Conservation (phyloP, 352 stramenopile genomes). For the Phytophthora uliginosa region DNA sequence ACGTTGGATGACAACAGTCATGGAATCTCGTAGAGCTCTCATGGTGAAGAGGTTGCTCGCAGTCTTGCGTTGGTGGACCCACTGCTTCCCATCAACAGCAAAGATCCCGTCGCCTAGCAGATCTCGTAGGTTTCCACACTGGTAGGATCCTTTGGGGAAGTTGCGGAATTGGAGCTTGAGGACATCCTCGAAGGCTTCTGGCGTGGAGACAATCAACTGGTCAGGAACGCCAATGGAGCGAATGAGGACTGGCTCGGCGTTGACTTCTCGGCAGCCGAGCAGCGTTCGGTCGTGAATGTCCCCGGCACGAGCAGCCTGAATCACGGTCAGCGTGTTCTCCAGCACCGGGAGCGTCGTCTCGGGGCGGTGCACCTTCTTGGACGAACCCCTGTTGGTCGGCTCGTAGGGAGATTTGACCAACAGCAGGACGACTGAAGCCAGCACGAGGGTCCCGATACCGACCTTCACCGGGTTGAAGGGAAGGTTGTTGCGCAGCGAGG, state of each 20-base stretch:
- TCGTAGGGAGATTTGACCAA: not conserved
- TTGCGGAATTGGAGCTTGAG: constrained; percentile 65
- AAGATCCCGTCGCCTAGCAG: constrained; percentile 79
- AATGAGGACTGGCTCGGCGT: constrained; percentile 29
- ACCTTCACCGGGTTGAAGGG: not conserved
- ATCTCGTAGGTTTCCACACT: constrained; percentile 43
- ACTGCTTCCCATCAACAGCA: constrained; percentile 55
- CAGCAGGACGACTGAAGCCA: not conserved
- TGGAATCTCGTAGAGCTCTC: constrained; percentile 44
- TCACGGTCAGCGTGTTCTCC: constrained; percentile 44
- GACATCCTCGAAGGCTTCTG: constrained; percentile 51
- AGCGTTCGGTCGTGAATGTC: constrained; percentile 44
- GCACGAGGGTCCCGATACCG: not conserved
- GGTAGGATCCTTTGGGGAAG: constrained; percentile 68
- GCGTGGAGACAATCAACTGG: constrained; percentile 31
- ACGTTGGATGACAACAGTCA: constrained; percentile 41
- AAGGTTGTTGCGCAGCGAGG: not conserved
- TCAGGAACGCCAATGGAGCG: constrained; percentile 40
- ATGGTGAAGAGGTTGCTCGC: constrained; percentile 89
- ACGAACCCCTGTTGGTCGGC: not conserved
- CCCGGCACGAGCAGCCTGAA: constrained; percentile 20
- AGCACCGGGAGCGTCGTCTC: constrained; percentile 44
- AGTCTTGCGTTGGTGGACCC: constrained; percentile 77
- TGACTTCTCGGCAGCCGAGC: constrained; percentile 22
- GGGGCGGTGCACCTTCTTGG: constrained; percentile 14